Percentiles rank a stretch among this genome's conserved stretches.
Evolutionary conservation across 305 asterid species (phyloP).

Genomic region (Nicotiana rustica): DNA sequence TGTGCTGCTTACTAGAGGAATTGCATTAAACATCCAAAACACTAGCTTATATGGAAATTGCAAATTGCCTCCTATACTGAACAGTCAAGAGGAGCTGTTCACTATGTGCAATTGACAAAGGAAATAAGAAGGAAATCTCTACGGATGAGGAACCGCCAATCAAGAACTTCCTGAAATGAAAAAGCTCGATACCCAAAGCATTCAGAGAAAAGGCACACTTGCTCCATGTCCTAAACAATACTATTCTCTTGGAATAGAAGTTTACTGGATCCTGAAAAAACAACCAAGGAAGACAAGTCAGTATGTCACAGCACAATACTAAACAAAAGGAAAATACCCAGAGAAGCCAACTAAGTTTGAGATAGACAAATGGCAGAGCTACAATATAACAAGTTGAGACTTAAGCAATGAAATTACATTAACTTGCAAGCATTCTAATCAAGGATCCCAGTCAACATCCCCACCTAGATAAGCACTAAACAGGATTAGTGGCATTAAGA

Average conservation of each 20-base stretch:
- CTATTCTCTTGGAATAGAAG: slow-evolving; percentile 54
- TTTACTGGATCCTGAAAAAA: slow-evolving; percentile 58
- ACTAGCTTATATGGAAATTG: slow-evolving; percentile 51
- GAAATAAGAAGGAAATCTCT: slow-evolving; percentile 87
- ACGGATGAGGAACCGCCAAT: slow-evolving; percentile 75
- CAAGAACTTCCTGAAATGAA: slow-evolving; percentile 82
- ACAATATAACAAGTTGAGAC: not conserved
- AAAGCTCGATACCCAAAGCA: slow-evolving; percentile 61
- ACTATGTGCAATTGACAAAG: slow-evolving; percentile 93
- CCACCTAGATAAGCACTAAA: not conserved
- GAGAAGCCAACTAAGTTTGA: slow-evolving; percentile 21
- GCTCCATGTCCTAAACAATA: slow-evolving; percentile 89
- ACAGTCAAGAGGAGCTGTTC: slow-evolving; percentile 55
- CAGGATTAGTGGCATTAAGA: not conserved
- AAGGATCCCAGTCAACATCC: slow-evolving; percentile 16
- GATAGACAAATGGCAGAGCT: not conserved
- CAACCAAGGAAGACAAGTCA: slow-evolving; percentile 30
- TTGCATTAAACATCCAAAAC: slow-evolving; percentile 60
- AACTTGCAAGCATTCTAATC: not conserved
- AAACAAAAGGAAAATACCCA: not conserved
- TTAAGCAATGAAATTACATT: not conserved
- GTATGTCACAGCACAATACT: not conserved
- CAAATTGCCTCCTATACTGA: slow-evolving; percentile 63
- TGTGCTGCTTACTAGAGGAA: slow-evolving; percentile 54
- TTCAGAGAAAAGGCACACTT: slow-evolving; percentile 68